These are phyloP conservation scores for Podospora pseudoanserina DNA, from an alignment of 495 filamentous ascomycete genomes.

Conservation along the genomic window DNA sequence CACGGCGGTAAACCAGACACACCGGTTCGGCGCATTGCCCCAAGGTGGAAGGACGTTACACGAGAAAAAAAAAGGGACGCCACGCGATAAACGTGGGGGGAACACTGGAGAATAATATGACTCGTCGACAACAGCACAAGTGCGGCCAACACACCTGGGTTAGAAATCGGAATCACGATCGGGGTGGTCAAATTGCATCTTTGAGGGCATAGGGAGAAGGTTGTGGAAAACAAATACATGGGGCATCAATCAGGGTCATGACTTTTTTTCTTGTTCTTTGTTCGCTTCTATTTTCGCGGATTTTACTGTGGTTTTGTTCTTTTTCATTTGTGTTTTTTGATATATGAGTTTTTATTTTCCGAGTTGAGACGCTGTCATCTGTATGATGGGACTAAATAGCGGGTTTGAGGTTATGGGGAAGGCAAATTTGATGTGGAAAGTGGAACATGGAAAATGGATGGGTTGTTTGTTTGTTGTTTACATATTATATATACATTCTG, in stretches of 20 bases:
- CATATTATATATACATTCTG: no score
- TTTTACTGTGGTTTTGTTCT: not conserved
- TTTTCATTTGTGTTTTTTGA: constrained; percentile 5
- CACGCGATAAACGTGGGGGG: not conserved
- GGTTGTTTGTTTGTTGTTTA: no score
- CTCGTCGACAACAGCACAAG: not conserved
- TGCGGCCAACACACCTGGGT: not conserved
- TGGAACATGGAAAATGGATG: no score
- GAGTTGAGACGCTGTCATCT: no score
- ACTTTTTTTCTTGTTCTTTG: not conserved
- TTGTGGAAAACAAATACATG: constrained; percentile 13
- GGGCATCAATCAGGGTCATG: not conserved
- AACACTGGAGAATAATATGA: not conserved
- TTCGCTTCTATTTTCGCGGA: not conserved
- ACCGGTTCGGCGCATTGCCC: not conserved
- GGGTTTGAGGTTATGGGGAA: no score
- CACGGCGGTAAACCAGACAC: not conserved
- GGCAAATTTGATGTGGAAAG: no score
- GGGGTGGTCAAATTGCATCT: constrained; percentile 2
- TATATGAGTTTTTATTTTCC: not conserved
- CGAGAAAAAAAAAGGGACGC: not conserved
- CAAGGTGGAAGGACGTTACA: not conserved
- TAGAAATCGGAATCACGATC: not conserved
- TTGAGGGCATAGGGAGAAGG: not conserved
- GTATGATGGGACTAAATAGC: no score